Evolutionary conservation across 192 early-diverging fungal genomes (phyloP).

Genomic region (Thamnidium elegans): DNA sequence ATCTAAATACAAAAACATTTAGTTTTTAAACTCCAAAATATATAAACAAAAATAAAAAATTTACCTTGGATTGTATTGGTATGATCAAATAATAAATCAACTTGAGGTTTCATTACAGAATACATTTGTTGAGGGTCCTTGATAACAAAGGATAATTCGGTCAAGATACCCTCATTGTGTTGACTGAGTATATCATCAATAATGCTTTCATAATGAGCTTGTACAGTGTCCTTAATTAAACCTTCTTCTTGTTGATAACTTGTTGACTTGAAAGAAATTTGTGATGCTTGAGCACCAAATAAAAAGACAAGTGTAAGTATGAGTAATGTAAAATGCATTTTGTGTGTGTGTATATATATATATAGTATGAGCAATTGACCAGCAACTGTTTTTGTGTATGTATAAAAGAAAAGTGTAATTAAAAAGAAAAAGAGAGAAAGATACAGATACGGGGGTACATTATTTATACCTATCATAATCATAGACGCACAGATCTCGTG

Average conservation of each 20-base stretch:
- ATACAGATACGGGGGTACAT: background rate
- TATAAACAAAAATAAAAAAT: too few relatives aligned
- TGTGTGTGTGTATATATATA: background rate
- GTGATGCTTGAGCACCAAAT: background rate
- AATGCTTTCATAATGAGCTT: constrained; percentile 13
- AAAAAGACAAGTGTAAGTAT: background rate
- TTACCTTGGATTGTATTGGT: constrained; percentile 1
- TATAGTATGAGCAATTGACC: constrained; percentile 3
- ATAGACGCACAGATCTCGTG: constrained; percentile 15
- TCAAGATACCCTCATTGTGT: constrained; percentile 6
- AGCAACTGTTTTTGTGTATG: background rate
- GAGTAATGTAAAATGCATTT: background rate
- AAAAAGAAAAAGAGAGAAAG: background rate
- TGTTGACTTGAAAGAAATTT: background rate
- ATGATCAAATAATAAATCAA: background rate
- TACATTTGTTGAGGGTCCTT: background rate
- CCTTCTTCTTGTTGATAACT: background rate
- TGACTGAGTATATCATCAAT: constrained; percentile 3
- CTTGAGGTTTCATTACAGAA: background rate
- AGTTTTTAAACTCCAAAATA: too few relatives aligned
- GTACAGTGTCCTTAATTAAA: background rate
- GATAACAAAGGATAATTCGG: background rate
- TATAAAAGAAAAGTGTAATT: background rate
- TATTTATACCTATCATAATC: constrained; percentile 1
- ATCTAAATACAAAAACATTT: background rate